Conservation (phyloP, 2,329 filamentous ascomycete genomes). For the Lizonia empirigonia region DNA sequence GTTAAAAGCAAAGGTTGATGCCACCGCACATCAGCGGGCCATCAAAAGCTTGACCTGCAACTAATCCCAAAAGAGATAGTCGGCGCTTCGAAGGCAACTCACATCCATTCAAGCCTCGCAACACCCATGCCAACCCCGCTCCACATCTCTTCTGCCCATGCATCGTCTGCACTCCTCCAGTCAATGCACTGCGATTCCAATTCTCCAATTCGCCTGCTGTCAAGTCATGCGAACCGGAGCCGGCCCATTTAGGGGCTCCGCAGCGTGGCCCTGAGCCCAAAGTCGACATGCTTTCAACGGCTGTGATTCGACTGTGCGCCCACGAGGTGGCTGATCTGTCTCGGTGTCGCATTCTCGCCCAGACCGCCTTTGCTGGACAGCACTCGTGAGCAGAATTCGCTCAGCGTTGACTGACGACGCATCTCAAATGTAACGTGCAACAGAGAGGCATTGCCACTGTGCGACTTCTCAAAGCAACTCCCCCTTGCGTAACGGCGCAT, state of each 20-base stretch:
- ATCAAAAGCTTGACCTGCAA: constrained; percentile 25
- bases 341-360: constrained; percentile 17
- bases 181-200: constrained; percentile 22
- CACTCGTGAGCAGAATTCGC: constrained; percentile 10
- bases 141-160: constrained; percentile 34
- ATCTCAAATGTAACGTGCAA: constrained; percentile 1
- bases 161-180: constrained; percentile 34
- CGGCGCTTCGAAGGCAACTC: constrained; percentile 26
- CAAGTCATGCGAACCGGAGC: constrained; percentile 45
- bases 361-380: constrained; percentile 14
- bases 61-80: constrained; percentile 21
- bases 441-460: constrained; percentile 1
- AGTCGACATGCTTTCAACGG: constrained; percentile 10
- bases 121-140: constrained; percentile 29
- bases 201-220: constrained; percentile 37
- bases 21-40: constrained; percentile 19
- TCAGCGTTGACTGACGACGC: constrained; percentile 6
- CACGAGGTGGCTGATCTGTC: constrained; percentile 34
- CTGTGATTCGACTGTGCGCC: constrained; percentile 35
- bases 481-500: constrained; percentile 15
- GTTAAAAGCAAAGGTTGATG: constrained; percentile 8
- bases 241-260: constrained; percentile 25
- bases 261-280: constrained; percentile 23
- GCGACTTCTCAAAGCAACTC: neutral
- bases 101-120: constrained; percentile 27